Base-by-base conservation (phyloP, 352 stramenopile species). In the Phytophthora rubi region DNA sequence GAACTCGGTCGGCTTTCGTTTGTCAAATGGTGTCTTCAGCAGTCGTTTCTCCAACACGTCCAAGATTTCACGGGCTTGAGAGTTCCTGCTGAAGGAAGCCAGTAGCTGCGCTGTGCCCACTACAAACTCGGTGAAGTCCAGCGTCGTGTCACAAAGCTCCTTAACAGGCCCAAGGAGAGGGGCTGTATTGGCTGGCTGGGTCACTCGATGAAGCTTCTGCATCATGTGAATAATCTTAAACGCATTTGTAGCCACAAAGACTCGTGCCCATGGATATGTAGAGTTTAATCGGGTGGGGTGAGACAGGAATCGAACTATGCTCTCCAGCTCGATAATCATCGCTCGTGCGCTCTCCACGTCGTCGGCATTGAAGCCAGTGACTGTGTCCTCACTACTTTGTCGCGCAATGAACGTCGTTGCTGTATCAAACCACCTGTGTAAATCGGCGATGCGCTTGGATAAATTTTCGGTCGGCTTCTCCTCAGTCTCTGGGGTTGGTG, bases 11-110 rank as follows among this genome's bases (percentile, higher is more conserved):
- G 47, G 32, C 13, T 65, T 47, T 55, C 55, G 23, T 16, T 70
- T 30, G 13, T 39, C 28, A 23, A 56, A 48, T 23, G 63, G 42
- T 35, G 48, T 52, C 30, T 63, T 66, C 37, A 72, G 10, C n/a
- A 76, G 47, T 37, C 69, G 44, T 39, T 71, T 72, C 49, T 72
- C 63, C 16, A 76, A 39, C 23, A 72, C 35, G 32, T 61, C 68
- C n/a, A 71, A 39, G 0, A 69, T 44, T 37, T 76, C 58, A 16
- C 39, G 48, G 18, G 59, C 57, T 49, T 76, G 58, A 6, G 44
- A 5, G 32, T 52, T 51, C 30, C 69, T 56, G 13, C 59, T 23
- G 1, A 76, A 13, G 30, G 58, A 76, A 3, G 4, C 13, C 4
- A 57, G 39, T 2, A 76, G 26, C 13, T 52, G 16, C 2, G 62